Evolutionary conservation across 805 yeast genomes (phyloP).

Genomic region (Yamadazyma akitaensis): DNA sequence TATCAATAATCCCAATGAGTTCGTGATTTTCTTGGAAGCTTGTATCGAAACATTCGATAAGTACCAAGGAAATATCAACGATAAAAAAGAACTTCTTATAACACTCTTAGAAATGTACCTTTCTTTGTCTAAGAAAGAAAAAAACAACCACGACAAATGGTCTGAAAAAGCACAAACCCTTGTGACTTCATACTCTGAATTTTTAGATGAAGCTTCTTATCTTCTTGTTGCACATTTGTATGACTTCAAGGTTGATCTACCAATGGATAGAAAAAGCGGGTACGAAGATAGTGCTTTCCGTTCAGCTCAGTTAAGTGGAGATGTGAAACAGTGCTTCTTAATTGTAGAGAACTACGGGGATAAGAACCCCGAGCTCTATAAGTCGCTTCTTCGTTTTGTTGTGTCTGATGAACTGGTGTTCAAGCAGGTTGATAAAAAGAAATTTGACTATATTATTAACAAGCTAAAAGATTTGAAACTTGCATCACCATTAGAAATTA

Average conservation of each 20-base stretch:
- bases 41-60: constrained; percentile 75
- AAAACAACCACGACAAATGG: constrained; percentile 46
- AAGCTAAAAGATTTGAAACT: constrained; percentile 50
- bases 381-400: constrained; percentile 60
- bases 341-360: constrained; percentile 60
- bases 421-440: constrained; percentile 48
- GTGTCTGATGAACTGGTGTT: constrained; percentile 53
- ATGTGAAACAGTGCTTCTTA: constrained; percentile 54
- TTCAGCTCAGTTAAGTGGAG: constrained; percentile 55
- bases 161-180: constrained; percentile 57
- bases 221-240: constrained; percentile 57
- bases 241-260: constrained; percentile 49
- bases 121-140: constrained; percentile 45
- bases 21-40: constrained; percentile 90
- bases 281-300: constrained; percentile 65
- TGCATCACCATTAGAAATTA: constrained; percentile 71
- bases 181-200: constrained; percentile 42
- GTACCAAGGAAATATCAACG: constrained; percentile 68
- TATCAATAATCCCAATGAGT: constrained; percentile 80
- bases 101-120: constrained; percentile 83
- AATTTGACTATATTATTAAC: constrained; percentile 47
- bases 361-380: constrained; percentile 60
- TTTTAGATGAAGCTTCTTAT: constrained; percentile 55
- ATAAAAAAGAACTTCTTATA: constrained; percentile 67
- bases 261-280: constrained; percentile 37